phyloP scores from a whole-genome alignment of 208 protist genomes.

The Phytomonas sp. region DNA sequence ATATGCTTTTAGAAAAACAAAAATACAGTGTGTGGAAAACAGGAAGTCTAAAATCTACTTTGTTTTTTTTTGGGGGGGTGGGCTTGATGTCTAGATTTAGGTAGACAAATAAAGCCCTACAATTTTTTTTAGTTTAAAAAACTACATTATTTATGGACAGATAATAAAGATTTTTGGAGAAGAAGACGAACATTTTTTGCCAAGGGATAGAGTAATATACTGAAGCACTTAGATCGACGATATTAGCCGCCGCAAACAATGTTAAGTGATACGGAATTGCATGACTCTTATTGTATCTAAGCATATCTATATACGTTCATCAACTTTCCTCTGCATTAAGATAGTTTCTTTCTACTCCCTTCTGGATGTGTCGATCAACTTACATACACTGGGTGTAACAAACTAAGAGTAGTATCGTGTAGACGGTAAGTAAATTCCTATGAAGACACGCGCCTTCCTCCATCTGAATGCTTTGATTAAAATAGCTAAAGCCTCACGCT shows the following conservation, averaged over 20 bases:
- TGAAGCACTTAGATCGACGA: neutral
- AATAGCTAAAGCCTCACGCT: neutral
- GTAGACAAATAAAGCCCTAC: neutral
- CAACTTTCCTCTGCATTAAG: neutral
- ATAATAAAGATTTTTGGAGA: neutral
- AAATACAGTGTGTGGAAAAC: constrained; percentile 6
- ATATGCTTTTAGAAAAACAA: constrained; percentile 23
- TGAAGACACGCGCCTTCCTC: neutral
- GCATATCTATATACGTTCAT: neutral
- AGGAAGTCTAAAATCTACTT: constrained; percentile 1
- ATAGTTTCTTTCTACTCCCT: neutral
- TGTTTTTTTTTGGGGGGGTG: neutral
- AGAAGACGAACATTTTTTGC: neutral
- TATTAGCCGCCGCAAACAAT: neutral
- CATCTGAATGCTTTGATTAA: neutral
- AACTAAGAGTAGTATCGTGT: neutral
- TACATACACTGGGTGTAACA: neutral
- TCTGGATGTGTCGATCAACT: neutral
- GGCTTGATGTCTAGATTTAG: neutral
- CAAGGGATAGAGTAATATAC: neutral
- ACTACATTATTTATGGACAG: constrained; percentile 1
- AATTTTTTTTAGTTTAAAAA: neutral
- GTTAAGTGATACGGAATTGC: neutral
- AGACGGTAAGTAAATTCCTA: neutral
- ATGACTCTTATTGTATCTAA: neutral